Base-by-base conservation (phyloP, 495 filamentous ascomycete genomes). In the Thermochaetoides thermophila region DNA sequence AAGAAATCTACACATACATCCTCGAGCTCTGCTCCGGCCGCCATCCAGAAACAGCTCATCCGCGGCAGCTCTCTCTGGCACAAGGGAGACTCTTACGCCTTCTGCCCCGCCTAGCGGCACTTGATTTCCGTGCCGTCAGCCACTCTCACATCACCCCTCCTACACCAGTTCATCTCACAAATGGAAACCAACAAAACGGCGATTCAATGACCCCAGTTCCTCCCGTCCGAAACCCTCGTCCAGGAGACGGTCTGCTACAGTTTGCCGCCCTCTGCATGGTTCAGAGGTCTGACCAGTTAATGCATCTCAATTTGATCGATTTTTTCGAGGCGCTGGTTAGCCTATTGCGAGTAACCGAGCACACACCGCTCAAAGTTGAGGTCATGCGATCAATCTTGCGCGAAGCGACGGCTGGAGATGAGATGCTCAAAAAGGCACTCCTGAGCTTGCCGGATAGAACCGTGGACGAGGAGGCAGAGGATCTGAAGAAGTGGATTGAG, bases 251-350 rank as follows among this genome's bases (percentile, higher is more conserved):
- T 10, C 47, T 94, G 3, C 61, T 92, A 10, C 73, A 84, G 21
- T 92, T 79, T 48, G 83, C 76, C 2, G 66, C 75, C 3, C 57
- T 73, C 24, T 58, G 68, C 25, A 87, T 92, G 83, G 68, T 87
- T 10, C 69, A 87, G 41, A 64, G 63, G 36, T 63, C 52, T 24
- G 85, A 94, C 45, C 61, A 76, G 16, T 56, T 94, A 39, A 81
- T 92, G 78, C 79, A 87, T 40, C 66, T 81, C 44, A 81, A 64
- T 13, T 55, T 89, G 30, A 61, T 91, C 30, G 73, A 82, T 42
- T 89, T 89, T 48, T 83, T 75, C 40, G 66, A 71, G 29, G 63
- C 70, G n/a, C 57, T 81, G 26, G 45, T 85, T 10, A 64, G 68
- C 17, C 51, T 67, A 38, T 59, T 66, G 52, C 56, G 66, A 8